These are phyloP conservation scores for Suillus weaverae DNA, from an alignment of 768 basidiomycete genomes.

Conservation along the genomic window DNA sequence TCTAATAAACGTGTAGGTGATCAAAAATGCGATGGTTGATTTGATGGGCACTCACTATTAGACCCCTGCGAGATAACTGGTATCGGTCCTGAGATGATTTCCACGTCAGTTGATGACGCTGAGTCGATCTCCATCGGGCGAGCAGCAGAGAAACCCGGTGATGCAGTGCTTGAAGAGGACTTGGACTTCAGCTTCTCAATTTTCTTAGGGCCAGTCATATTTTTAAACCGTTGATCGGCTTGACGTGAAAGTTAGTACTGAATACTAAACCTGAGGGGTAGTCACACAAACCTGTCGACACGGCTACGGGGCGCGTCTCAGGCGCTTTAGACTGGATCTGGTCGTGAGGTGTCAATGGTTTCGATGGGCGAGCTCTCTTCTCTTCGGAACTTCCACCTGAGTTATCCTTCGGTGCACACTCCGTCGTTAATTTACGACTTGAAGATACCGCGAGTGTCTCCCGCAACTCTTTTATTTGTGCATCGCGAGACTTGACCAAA, in stretches of 20 bases:
- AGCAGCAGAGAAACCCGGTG: not conserved
- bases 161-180: not conserved
- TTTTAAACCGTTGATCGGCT: not conserved
- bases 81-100: not conserved
- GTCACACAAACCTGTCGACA: not conserved
- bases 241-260: not conserved
- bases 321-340: not conserved
- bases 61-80: not conserved
- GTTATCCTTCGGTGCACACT: not conserved
- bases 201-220: not conserved
- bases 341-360: not conserved
- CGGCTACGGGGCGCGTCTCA: not conserved
- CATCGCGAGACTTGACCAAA: not conserved
- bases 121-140: conserved; percentile 1
- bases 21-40: not conserved
- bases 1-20: not conserved
- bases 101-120: conserved; percentile 3
- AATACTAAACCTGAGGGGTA: not conserved
- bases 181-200: not conserved
- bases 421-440: not conserved
- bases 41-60: not conserved
- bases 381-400: not conserved
- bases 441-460: not conserved
- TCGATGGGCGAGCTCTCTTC: not conserved
- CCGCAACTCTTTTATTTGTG: not conserved